A percentile compares a stretch with the other conserved stretches of the same genome.
These are phyloP conservation scores for Stylonectria norvegica DNA, from an alignment of 2,329 filamentous ascomycete genomes.

Conservation along the genomic window DNA sequence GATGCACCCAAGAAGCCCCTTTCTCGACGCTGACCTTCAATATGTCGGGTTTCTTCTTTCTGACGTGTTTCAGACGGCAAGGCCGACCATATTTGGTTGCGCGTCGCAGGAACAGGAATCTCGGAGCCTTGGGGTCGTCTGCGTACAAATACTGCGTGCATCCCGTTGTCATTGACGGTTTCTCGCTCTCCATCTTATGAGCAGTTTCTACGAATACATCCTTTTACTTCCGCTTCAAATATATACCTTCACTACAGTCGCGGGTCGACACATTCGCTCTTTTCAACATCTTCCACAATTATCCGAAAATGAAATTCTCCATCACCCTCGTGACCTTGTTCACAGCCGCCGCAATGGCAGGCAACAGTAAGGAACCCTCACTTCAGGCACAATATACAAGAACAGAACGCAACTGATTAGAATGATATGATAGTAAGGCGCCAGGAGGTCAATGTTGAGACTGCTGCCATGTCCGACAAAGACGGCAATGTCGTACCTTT, in stretches of 20 bases:
- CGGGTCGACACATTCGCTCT: constrained; percentile 46
- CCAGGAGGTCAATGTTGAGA: constrained; percentile 31
- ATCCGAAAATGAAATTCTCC: constrained; percentile 57
- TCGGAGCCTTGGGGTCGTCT: too few relatives aligned
- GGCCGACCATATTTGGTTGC: too few relatives aligned
- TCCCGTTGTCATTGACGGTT: too few relatives aligned
- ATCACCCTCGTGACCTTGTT: constrained; percentile 45
- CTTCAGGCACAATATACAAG: too few relatives aligned
- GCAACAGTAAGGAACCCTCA: constrained; percentile 22
- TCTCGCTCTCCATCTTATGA: too few relatives aligned
- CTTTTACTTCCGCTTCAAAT: constrained; percentile 8
- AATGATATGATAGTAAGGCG: constrained; percentile 15
- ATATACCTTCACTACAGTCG: constrained; percentile 38
- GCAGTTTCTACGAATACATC: too few relatives aligned
- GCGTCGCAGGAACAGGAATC: too few relatives aligned
- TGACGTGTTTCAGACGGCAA: too few relatives aligned
- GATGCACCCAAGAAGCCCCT: too few relatives aligned
- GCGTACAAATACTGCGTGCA: too few relatives aligned
- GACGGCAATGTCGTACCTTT: constrained; percentile 46
- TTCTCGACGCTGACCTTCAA: too few relatives aligned
- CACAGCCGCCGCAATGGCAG: constrained; percentile 44
- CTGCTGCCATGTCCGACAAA: constrained; percentile 44
- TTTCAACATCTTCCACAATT: constrained; percentile 29
- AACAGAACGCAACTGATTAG: constrained; percentile 6
- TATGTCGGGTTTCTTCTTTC: too few relatives aligned